A percentile compares a stretch with the other conserved stretches of the same genome.
phyloP scores from a whole-genome alignment of 305 asterid species.

The Withania somnifera region DNA sequence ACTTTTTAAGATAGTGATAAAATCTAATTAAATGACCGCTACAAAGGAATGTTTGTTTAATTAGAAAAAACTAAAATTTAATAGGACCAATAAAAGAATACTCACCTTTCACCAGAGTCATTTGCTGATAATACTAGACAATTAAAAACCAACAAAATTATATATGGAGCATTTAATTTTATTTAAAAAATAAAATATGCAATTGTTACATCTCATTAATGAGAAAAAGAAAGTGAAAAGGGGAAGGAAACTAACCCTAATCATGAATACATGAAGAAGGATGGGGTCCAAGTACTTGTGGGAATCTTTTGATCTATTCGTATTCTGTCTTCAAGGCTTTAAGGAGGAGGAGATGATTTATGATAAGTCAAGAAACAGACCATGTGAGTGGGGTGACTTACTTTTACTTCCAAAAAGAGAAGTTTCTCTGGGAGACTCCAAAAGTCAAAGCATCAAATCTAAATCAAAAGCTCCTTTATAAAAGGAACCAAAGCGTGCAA shows the following conservation, averaged over 20 bases:
- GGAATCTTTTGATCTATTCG: constrained; percentile 22
- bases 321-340: neutral
- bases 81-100: neutral
- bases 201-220: neutral
- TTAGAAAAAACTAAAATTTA: neutral
- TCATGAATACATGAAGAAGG: constrained; percentile 15
- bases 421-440: constrained; percentile 37
- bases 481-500: constrained; percentile 37
- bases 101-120: accelerated
- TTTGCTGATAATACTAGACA: neutral
- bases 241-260: constrained; percentile 14
- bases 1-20: neutral
- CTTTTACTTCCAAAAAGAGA: constrained; percentile 29
- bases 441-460: constrained; percentile 70
- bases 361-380: constrained; percentile 26
- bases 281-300: constrained; percentile 21
- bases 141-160: neutral
- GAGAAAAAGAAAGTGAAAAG: neutral
- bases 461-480: constrained; percentile 33
- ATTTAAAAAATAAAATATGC: neutral
- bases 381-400: constrained; percentile 36
- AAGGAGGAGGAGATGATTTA: constrained; percentile 5
- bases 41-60: neutral
- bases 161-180: neutral
- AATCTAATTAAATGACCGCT: neutral